Evolutionary conservation across 106 monocot species (phyloP).

Genomic region (Acorus calamus): DNA sequence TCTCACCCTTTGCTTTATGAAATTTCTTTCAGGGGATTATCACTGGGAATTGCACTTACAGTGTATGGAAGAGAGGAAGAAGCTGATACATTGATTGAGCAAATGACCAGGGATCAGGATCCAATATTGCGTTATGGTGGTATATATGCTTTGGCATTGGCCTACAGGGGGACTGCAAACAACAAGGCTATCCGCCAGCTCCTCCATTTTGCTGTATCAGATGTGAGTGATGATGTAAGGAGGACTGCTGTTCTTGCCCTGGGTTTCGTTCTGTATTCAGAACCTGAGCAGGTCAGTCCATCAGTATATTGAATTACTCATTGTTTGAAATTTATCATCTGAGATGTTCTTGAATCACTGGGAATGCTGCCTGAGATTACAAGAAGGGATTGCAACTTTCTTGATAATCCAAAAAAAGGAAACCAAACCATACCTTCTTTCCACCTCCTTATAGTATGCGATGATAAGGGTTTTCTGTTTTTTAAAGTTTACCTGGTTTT

Average conservation of each 20-base stretch:
- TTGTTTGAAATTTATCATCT: not conserved
- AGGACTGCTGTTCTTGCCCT: conserved; percentile 95
- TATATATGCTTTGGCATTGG: conserved; percentile 95
- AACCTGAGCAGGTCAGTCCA: conserved; percentile 83
- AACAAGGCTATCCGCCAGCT: conserved; percentile 98
- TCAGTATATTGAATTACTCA: not conserved
- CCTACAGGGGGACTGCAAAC: conserved; percentile 92
- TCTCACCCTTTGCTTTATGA: not conserved
- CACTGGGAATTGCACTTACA: conserved; percentile 87
- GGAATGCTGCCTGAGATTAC: too few species aligned
- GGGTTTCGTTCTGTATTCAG: conserved; percentile 89
- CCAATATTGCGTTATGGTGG: conserved; percentile 99
- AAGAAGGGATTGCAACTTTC: too few species aligned
- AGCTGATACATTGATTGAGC: conserved; percentile 94
- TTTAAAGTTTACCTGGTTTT: not conserved
- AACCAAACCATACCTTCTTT: too few species aligned
- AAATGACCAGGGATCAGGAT: conserved; percentile 97
- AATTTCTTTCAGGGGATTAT: conserved; percentile 45
- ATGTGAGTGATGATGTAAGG: conserved; percentile 98
- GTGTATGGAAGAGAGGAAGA: conserved; percentile 99
- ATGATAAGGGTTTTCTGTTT: not conserved
- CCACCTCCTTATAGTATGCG: too few species aligned
- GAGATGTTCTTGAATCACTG: too few species aligned
- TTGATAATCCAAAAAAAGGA: too few species aligned
- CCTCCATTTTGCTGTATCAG: conserved; percentile 98